Evolutionary conservation across 345 rosid species (phyloP).

Genomic region (Eucalyptus microcorys): DNA sequence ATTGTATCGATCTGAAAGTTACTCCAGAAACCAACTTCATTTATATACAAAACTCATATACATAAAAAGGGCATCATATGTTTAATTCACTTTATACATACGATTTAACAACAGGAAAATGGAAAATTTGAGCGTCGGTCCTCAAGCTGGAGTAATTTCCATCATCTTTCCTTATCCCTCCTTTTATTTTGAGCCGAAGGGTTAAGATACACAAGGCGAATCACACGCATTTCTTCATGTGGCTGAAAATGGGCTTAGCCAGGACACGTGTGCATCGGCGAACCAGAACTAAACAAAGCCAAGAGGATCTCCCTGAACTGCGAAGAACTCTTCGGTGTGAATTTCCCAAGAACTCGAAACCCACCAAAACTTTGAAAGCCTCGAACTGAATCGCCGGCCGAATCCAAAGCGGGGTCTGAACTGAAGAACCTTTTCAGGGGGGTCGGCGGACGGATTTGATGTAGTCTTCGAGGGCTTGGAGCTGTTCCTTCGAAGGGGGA

Average conservation of each 20-base stretch:
- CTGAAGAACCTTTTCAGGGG: not conserved
- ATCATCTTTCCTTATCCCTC: not conserved
- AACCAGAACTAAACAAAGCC: not conserved
- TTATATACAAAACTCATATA: not conserved
- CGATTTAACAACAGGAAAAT: not conserved
- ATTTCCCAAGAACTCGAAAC: not conserved
- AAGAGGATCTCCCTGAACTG: not conserved
- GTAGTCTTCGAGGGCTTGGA: conserved; percentile 3
- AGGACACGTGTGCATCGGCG: not conserved
- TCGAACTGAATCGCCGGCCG: not conserved
- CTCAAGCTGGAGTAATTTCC: not conserved
- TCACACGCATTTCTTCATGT: not conserved
- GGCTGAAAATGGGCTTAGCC: not conserved
- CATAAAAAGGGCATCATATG: not conserved
- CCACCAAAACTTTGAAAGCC: not conserved
- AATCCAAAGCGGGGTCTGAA: not conserved
- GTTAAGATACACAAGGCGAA: not conserved
- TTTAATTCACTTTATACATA: not conserved
- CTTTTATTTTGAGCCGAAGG: not conserved
- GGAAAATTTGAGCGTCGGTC: not conserved
- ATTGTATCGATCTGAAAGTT: not conserved
- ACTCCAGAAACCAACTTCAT: not conserved
- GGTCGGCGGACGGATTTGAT: conserved; percentile 1
- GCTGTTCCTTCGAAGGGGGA: conserved; percentile 5
- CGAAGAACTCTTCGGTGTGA: not conserved